phyloP scores from a whole-genome alignment of 1,139 yeast species.

The Wickerhamomyces sp. region DNA sequence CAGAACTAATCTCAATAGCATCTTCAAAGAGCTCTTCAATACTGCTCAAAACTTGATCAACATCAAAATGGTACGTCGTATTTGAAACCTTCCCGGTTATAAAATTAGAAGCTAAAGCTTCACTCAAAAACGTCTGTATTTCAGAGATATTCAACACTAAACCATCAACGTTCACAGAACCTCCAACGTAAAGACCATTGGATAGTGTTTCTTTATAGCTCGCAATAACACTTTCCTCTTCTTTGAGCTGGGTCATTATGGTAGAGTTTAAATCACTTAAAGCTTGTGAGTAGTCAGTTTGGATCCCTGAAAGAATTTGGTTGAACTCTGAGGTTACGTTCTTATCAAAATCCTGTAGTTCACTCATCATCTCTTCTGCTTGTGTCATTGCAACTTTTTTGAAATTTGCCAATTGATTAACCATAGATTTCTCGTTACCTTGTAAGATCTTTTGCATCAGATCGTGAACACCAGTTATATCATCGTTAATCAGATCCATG shows the following conservation, averaged over 20 bases:
- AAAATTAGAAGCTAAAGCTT: not conserved
- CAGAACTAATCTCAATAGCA: constrained; percentile 1
- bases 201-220: constrained; percentile 2
- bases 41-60: constrained; percentile 1
- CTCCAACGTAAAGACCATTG: constrained; percentile 11
- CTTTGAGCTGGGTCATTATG: constrained; percentile 2
- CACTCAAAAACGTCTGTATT: not conserved
- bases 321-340: not conserved
- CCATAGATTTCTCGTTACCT: not conserved
- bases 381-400: not conserved
- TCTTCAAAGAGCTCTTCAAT: constrained; percentile 4
- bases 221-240: constrained; percentile 2
- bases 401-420: not conserved
- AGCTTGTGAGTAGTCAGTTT: not conserved
- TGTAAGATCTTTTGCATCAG: not conserved
- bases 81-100: not conserved
- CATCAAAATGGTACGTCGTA: not conserved
- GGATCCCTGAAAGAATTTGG: not conserved
- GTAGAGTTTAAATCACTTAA: constrained; percentile 1
- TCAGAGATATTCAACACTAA: constrained; percentile 6
- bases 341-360: not conserved
- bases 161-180: constrained; percentile 6
- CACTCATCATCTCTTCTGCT: not conserved
- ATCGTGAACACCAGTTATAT: too few species aligned
- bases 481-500: not conserved